Base-by-base conservation (phyloP, 2,329 filamentous ascomycete genomes). In the Zasmidium cellare region DNA sequence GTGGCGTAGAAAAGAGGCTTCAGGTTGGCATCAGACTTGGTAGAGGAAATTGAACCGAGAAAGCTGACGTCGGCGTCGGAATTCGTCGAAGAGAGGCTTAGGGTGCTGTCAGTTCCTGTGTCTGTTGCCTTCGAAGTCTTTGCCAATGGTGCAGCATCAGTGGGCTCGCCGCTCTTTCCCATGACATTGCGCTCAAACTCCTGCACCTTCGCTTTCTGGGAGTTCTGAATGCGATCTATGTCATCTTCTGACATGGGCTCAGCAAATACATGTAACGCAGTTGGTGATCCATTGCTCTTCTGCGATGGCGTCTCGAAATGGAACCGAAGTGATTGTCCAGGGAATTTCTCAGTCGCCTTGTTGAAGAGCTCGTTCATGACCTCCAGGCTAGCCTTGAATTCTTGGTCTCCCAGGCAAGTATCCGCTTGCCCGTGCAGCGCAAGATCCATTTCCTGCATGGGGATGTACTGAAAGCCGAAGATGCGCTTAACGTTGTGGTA, bases 391-490 rank as follows among this genome's bases (percentile, higher is more conserved):
- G 90, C 74, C 70, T 87, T 88, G 77, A 97, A 97, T 71, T 99
- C 94, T 48, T 83, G 78, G 69, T 97, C 87, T 20, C 96, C 96
- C 5, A 96, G 75, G 1, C 75, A 71, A 0, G 79, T 80, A 67
- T 92, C 80, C 0, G 73, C 68, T 51, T 91, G 88, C 20, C 91
- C 92, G 71, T 99, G 96, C n/a, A 99, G 75, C 0, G 91, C 84
- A n/a, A 81, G 72, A 72, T 99, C 94, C 88, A 99, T 92, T 70
- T 99, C 94, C 3, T 84, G 72, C 14, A 97, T 76, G 58, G 87
- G 87, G 59, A 99, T 83, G 72, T 99, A 99, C 74, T 99, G 94
- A 74, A 99, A 99, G 5, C 94, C 94, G 71, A 99, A 99, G 51
- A 99, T 96, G 55, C 92, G 89, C 74, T 92, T 83, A 1, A 92